Evolutionary conservation across 768 basidiomycete genomes (phyloP).

Genomic region (Calvatia gigantea): DNA sequence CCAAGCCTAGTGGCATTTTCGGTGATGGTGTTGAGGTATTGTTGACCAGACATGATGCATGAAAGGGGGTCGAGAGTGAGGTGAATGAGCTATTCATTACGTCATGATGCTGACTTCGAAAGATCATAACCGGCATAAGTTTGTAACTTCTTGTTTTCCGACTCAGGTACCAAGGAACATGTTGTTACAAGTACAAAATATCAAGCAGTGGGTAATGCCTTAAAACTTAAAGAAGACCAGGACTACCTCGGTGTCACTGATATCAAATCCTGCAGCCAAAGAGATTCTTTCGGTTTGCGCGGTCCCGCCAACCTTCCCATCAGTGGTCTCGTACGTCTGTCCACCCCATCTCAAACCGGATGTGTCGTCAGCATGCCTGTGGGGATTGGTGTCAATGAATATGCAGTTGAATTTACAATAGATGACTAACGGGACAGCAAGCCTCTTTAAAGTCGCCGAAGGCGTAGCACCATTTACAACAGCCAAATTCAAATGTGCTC

Average conservation of each 20-base stretch:
- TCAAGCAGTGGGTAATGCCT: background rate
- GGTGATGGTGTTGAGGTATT: slow-evolving; percentile 53
- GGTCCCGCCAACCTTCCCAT: slow-evolving; percentile 37
- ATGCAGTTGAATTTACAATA: background rate
- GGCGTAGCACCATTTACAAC: slow-evolving; percentile 30
- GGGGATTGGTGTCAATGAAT: background rate
- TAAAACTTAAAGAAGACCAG: slow-evolving; percentile 36
- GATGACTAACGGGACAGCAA: slow-evolving; percentile 40
- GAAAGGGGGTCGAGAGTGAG: background rate
- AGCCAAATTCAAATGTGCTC: slow-evolving; percentile 38
- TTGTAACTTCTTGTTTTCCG: background rate
- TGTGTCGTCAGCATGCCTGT: slow-evolving; percentile 46
- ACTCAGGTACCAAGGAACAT: no score
- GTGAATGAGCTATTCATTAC: slow-evolving; percentile 1
- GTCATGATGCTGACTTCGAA: background rate
- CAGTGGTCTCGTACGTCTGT: slow-evolving; percentile 50
- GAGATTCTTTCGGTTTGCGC: slow-evolving; percentile 23
- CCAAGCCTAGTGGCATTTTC: slow-evolving; percentile 85
- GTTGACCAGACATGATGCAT: slow-evolving; percentile 42
- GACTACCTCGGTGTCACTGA: slow-evolving; percentile 46
- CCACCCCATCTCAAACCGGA: slow-evolving; percentile 55
- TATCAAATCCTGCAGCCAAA: slow-evolving; percentile 37
- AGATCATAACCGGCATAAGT: background rate
- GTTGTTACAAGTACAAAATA: background rate
- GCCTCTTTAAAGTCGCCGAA: slow-evolving; percentile 42